These are phyloP conservation scores for Coniferiporia weirii DNA, from an alignment of 1,284 basidiomycete species.

Conservation along the genomic window DNA sequence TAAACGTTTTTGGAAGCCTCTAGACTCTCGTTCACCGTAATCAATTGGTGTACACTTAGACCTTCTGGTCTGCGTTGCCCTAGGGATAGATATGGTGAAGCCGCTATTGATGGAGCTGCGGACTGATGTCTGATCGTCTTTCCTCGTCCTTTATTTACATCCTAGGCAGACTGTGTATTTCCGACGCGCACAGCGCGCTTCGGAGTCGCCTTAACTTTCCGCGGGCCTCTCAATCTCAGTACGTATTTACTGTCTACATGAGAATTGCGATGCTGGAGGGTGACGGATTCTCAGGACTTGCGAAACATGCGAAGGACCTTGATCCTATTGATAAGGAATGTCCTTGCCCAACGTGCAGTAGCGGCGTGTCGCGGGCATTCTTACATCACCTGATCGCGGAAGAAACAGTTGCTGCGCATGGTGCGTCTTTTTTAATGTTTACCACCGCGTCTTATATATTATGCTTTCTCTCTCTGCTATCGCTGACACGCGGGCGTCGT, in stretches of 20 bases:
- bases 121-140: background rate
- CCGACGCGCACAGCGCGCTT: constrained; percentile 84
- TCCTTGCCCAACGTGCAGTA: constrained; percentile 73
- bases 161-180: constrained; percentile 82
- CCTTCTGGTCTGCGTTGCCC: constrained; percentile 77
- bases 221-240: constrained; percentile 77
- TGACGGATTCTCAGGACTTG: constrained; percentile 43
- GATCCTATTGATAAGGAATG: constrained; percentile 66
- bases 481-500: background rate
- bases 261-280: background rate
- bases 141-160: constrained; percentile 2
- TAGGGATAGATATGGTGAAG: constrained; percentile 83
- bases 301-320: constrained; percentile 64
- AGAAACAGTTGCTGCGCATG: constrained; percentile 77
- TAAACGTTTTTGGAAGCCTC: background rate
- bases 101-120: background rate
- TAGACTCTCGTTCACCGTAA: background rate
- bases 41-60: constrained; percentile 39
- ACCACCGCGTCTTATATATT: constrained; percentile 14
- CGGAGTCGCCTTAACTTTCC: constrained; percentile 76
- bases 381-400: constrained; percentile 69
- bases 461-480: constrained; percentile 12
- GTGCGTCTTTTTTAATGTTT: constrained; percentile 32
- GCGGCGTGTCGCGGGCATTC: constrained; percentile 60
- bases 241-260: constrained; percentile 22